A percentile compares a stretch with the other conserved stretches of the same genome.
phyloP scores from a whole-genome alignment of 2,329 filamentous ascomycete genomes.

The Arachnomyces sp. region DNA sequence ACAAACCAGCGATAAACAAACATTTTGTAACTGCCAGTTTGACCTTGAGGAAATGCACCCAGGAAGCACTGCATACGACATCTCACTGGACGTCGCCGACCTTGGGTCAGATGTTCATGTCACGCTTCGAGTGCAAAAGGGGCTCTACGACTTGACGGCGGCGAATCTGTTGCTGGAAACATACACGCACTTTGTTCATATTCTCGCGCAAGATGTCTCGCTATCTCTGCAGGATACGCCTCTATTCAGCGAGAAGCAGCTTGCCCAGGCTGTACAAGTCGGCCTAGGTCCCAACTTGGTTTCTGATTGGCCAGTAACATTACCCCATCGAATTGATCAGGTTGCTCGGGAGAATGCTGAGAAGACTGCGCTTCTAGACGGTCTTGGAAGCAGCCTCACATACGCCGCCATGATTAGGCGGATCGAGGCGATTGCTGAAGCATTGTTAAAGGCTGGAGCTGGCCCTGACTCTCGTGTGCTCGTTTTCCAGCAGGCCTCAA shows the following conservation, averaged over 20 bases:
- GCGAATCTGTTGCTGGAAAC: slow-evolving; percentile 17
- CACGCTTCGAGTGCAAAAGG: slow-evolving; percentile 22
- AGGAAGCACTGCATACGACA: slow-evolving; percentile 24
- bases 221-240: slow-evolving; percentile 13
- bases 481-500: slow-evolving; percentile 34
- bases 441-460: slow-evolving; percentile 16
- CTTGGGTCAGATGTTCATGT: slow-evolving; percentile 13
- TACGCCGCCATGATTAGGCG: slow-evolving; percentile 30
- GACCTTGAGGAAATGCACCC: slow-evolving; percentile 10
- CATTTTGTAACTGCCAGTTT: neutral
- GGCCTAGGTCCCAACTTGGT: slow-evolving; percentile 16
- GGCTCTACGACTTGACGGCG: slow-evolving; percentile 22
- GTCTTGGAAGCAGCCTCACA: slow-evolving; percentile 21
- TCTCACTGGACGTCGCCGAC: slow-evolving; percentile 35
- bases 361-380: slow-evolving; percentile 23
- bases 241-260: slow-evolving; percentile 10
- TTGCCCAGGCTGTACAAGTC: slow-evolving; percentile 11
- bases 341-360: slow-evolving; percentile 17
- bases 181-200: slow-evolving; percentile 17
- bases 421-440: slow-evolving; percentile 27
- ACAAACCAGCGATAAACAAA: slow-evolving; percentile 17
- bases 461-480: slow-evolving; percentile 23
- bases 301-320: slow-evolving; percentile 24
- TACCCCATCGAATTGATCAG: slow-evolving; percentile 32
- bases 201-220: slow-evolving; percentile 13